Evolutionary conservation across 306 rosid species (phyloP).

Genomic region (Cicer pinnatifidum): DNA sequence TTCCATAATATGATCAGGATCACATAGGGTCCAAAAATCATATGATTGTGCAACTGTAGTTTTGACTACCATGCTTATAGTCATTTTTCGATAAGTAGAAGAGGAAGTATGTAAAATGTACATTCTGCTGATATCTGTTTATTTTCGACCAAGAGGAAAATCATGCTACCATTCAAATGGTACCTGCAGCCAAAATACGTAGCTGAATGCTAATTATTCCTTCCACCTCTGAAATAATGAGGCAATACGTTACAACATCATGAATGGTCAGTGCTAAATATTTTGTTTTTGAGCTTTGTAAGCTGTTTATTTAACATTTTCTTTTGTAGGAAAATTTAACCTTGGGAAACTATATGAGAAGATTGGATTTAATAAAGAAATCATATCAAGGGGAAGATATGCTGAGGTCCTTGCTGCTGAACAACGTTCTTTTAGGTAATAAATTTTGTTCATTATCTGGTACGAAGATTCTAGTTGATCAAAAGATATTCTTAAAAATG

Average conservation of each 20-base stretch:
- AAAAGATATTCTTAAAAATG: conserved; percentile 1
- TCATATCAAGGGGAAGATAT: conserved; percentile 88
- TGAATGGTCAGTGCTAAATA: conserved; percentile 23
- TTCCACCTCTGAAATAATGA: conserved; percentile 15
- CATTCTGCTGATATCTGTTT: conserved; percentile 9
- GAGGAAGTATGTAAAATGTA: background rate
- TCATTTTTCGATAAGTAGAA: background rate
- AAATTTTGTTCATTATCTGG: conserved; percentile 16
- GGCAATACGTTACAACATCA: conserved; percentile 12
- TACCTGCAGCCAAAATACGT: conserved; percentile 10
- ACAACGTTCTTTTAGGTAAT: conserved; percentile 86
- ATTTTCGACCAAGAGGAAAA: conserved; percentile 15
- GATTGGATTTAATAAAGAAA: conserved; percentile 93
- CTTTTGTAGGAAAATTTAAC: conserved; percentile 73
- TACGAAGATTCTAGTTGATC: conserved; percentile 31
- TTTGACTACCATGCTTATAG: background rate
- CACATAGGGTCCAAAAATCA: background rate
- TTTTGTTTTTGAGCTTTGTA: conserved; percentile 6
- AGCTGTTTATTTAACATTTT: conserved; percentile 29
- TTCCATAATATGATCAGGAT: conserved; percentile 1
- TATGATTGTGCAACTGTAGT: background rate
- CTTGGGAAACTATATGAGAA: conserved; percentile 87
- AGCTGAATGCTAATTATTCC: conserved; percentile 34
- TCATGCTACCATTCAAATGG: conserved; percentile 11
- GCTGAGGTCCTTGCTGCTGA: conserved; percentile 87